Base-by-base conservation (phyloP, 176 grass and related monocot genomes). In the Triticum turgidum region DNA sequence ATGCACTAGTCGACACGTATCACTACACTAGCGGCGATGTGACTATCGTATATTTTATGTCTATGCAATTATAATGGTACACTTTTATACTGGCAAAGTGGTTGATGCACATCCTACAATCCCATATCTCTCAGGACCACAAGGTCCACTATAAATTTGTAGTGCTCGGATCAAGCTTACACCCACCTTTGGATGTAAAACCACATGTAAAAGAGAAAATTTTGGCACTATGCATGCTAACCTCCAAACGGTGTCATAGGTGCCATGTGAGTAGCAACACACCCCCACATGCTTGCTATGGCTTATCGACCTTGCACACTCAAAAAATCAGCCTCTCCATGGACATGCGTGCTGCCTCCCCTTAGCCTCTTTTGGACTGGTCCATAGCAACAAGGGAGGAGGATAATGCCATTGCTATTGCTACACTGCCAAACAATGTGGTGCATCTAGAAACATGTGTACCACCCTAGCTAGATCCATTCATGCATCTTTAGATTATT, bases 91-190 rank as follows among this genome's bases (percentile, higher is more conserved):
- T 78, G 42, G 18, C 3, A 85, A 88, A 91, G 82, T 91, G 82
- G 90, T 82, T 82, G 70, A 88, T 88, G 42, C 20, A 88, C 22
- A 88, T 85, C 39, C 10, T 61, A 88, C 24, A 82, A 85, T 82
- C 41, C 17, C 34, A 91, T 58, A 85, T 82, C 32, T 77, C 62
- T 82, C 4, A 65, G 78, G 64, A 91, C 71, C 70, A 88, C 82
- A 91, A 85, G 22, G 12, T 72, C 78, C 78, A 91, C 72, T 88
- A 91, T 73, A 83, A 34, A 88, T 85, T 88, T 91, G 25, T 91
- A 91, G 82, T 88, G 82, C 42, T 85, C 24, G 4, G 6, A 82
- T 82, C 88, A 70, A 91, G 18, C 17, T 88, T 82, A 56, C 52
- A 24, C 15, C 62, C 69, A 85, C 86, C 70, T 73, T 77, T 80